phyloP scores from a whole-genome alignment of 345 rosid genomes.

The Arabidopsis thaliana region TAIR10.1 NC_003074.8:4389501-4390000 shows the following conservation, averaged over 20 bases:
- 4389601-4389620: neutral
- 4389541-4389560: constrained; percentile 1
- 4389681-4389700: constrained; percentile 79
- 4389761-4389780: constrained; percentile 51
- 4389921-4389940: neutral
- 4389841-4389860: constrained; percentile 95
- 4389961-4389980: constrained; percentile 75
- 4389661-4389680: constrained; percentile 33
- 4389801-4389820: constrained; percentile 53
- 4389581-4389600: constrained; percentile 9
- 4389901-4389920: neutral
- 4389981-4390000: constrained; percentile 97
- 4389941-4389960: neutral
- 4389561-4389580: constrained; percentile 15
- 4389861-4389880: constrained; percentile 89
- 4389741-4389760: constrained; percentile 54
- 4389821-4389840: constrained; percentile 74
- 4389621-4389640: neutral
- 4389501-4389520: neutral
- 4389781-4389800: constrained; percentile 58
- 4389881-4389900: constrained; percentile 65
- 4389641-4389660: constrained; percentile 15
- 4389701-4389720: constrained; percentile 72
- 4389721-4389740: constrained; percentile 68
- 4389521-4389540: neutral